Conservation (phyloP, 2,329 filamentous ascomycete genomes). For the Pseudocercospora ulei region DNA sequence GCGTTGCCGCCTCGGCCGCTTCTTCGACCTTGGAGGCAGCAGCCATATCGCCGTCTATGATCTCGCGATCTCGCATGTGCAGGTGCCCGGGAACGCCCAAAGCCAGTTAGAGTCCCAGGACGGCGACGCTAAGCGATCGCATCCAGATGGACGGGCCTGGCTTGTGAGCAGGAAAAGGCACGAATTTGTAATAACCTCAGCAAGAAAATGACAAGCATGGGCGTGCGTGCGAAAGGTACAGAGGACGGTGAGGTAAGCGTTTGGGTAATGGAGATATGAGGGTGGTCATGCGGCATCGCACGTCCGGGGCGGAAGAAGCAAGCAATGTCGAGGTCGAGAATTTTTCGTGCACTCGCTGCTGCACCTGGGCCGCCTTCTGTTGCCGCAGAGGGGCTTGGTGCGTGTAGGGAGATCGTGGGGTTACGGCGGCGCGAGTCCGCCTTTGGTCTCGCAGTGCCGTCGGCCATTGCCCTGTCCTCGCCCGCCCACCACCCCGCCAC, state of each 20-base stretch:
- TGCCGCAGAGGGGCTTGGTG: conserved; percentile 1
- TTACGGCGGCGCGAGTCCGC: conserved; percentile 1
- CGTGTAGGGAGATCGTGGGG: conserved; percentile 1
- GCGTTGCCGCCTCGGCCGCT: conserved; percentile 38
- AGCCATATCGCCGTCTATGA: conserved; percentile 36
- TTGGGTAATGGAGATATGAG: conserved; percentile 28
- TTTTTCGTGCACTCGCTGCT: conserved; percentile 6
- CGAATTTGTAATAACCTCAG: conserved; percentile 29
- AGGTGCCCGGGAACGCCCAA: conserved; percentile 36
- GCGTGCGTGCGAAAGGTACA: conserved; percentile 17
- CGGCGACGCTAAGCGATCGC: conserved; percentile 31
- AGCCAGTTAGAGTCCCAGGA: conserved; percentile 26
- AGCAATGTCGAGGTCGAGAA: conserved; percentile 6
- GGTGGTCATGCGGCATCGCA: too few species aligned
- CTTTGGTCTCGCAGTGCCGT: background rate
- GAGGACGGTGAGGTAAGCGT: conserved; percentile 27
- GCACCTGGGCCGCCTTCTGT: conserved; percentile 7
- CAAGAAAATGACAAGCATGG: conserved; percentile 37
- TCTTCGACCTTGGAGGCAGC: conserved; percentile 41
- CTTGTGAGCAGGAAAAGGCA: conserved; percentile 19
- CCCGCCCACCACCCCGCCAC: background rate
- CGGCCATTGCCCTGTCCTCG: background rate
- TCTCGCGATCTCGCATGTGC: conserved; percentile 44
- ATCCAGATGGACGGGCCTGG: conserved; percentile 22
- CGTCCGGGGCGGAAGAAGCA: conserved; percentile 14